Conservation (phyloP, 108 stramenopile genomes). For the Cylindrotheca fusiformis region DNA sequence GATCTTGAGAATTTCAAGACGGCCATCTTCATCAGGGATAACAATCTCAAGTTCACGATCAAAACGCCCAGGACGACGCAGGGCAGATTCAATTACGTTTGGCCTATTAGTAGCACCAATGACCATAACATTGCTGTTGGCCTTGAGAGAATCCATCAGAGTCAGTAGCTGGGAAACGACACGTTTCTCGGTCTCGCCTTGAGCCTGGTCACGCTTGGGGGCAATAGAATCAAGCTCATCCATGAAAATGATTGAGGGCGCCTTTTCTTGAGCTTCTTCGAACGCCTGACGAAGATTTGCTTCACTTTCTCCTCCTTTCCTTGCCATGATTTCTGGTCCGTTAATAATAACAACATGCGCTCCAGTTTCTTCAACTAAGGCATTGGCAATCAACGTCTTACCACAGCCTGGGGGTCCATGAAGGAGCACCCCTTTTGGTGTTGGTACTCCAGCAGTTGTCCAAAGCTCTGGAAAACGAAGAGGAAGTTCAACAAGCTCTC, state of each 20-base stretch:
- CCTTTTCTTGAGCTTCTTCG: slow-evolving; percentile 88
- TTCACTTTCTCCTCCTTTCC: slow-evolving; percentile 96
- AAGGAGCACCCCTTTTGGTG: slow-evolving; percentile 94
- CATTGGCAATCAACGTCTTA: slow-evolving; percentile 96
- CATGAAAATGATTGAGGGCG: slow-evolving; percentile 97
- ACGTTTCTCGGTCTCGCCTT: slow-evolving; percentile 93
- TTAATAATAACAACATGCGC: slow-evolving; percentile 95
- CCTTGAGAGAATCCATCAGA: slow-evolving; percentile 96
- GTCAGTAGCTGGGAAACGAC: slow-evolving; percentile 97
- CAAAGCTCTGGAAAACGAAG: slow-evolving; percentile 94
- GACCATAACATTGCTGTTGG: slow-evolving; percentile 93
- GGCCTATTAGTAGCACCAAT: slow-evolving; percentile 98
- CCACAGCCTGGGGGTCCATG: slow-evolving; percentile 98
- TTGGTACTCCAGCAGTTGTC: slow-evolving; percentile 94
- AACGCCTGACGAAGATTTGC: slow-evolving; percentile 95
- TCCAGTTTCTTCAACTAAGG: slow-evolving; percentile 95
- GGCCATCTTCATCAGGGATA: slow-evolving; percentile 98
- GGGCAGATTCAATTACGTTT: slow-evolving; percentile 93
- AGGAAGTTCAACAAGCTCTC: slow-evolving; percentile 95
- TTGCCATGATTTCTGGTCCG: slow-evolving; percentile 97
- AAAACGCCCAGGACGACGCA: slow-evolving; percentile 96
- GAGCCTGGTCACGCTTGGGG: slow-evolving; percentile 96
- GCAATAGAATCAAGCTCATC: slow-evolving; percentile 99
- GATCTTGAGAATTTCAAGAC: slow-evolving; percentile 94
- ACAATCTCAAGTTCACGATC: slow-evolving; percentile 97